Percentiles rank a stretch among this genome's conserved stretches.
These are phyloP conservation scores for Malania oleifera DNA, from an alignment of 164 flowering plant genomes.

Conservation along the genomic window DNA sequence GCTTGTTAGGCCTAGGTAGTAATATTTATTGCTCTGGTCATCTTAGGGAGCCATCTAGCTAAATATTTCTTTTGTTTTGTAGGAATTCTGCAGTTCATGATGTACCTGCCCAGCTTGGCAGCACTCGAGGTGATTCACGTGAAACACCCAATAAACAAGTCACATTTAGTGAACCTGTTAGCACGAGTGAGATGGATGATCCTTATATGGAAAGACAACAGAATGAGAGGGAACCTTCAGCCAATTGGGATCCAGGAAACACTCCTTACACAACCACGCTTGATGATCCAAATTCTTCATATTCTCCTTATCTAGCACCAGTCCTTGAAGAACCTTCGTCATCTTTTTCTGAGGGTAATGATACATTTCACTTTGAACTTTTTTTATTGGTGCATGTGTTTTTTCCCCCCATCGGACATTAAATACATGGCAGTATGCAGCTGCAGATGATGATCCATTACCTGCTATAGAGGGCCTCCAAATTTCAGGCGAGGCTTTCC, in stretches of 20 bases:
- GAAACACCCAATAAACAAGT: conserved; percentile 47
- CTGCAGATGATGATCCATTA: conserved; percentile 90
- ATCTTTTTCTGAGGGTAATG: conserved; percentile 88
- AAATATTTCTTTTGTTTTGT: conserved; percentile 7
- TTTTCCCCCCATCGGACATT: background rate
- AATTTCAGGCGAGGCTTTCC: conserved; percentile 90
- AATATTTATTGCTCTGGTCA: background rate
- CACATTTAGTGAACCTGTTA: conserved; percentile 57
- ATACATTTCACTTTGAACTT: background rate
- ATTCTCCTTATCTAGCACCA: conserved; percentile 71
- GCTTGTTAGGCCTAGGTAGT: no score
- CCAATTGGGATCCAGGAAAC: conserved; percentile 64
- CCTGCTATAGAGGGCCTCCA: conserved; percentile 89
- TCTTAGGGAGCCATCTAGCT: background rate
- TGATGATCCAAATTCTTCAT: conserved; percentile 66
- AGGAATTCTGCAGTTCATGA: conserved; percentile 43
- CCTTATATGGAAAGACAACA: conserved; percentile 39
- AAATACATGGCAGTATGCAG: conserved; percentile 29
- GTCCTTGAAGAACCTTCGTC: conserved; percentile 95
- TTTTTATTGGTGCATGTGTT: background rate
- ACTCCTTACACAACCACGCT: conserved; percentile 38
- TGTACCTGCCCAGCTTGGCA: conserved; percentile 23
- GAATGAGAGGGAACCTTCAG: conserved; percentile 49
- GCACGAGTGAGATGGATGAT: conserved; percentile 56
- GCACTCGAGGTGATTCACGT: conserved; percentile 28